A percentile compares a stretch with the other conserved stretches of the same genome.
Evolutionary conservation across 495 filamentous ascomycete genomes (phyloP).

Genomic region (Penicillium goetzii): DNA sequence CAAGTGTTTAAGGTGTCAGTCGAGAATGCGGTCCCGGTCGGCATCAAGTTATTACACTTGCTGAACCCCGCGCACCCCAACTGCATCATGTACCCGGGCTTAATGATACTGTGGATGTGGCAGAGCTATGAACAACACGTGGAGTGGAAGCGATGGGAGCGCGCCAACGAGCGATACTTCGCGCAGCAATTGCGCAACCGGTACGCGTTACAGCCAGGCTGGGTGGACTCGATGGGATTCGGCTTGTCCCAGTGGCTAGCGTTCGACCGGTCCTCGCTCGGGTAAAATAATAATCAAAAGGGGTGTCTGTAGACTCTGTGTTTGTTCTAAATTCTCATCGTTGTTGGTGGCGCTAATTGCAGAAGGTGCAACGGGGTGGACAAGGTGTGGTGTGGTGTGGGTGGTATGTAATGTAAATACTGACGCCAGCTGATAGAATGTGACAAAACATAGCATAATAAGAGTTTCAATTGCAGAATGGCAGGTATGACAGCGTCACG

Average conservation of each 20-base stretch:
- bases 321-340: neutral
- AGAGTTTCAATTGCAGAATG: neutral
- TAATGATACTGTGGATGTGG: neutral
- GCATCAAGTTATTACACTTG: neutral
- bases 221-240: slow-evolving; percentile 8
- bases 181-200: slow-evolving; percentile 5
- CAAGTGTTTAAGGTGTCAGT: neutral
- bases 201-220: neutral
- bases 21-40: neutral
- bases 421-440: too few relatives aligned
- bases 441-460: too few relatives aligned
- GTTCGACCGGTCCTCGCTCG: slow-evolving; percentile 2
- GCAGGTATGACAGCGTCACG: neutral
- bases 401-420: neutral
- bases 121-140: neutral
- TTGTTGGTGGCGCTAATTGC: neutral
- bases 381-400: neutral
- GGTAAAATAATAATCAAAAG: neutral
- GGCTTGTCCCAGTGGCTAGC: slow-evolving; percentile 8
- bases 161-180: neutral
- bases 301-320: neutral
- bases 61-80: neutral
- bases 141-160: slow-evolving; percentile 1
- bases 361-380: neutral
- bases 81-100: neutral